Percentiles rank a stretch among this genome's conserved stretches.
Conservation (phyloP, 2,329 filamentous ascomycete species). For the Neofusicoccum cordaticola region DNA sequence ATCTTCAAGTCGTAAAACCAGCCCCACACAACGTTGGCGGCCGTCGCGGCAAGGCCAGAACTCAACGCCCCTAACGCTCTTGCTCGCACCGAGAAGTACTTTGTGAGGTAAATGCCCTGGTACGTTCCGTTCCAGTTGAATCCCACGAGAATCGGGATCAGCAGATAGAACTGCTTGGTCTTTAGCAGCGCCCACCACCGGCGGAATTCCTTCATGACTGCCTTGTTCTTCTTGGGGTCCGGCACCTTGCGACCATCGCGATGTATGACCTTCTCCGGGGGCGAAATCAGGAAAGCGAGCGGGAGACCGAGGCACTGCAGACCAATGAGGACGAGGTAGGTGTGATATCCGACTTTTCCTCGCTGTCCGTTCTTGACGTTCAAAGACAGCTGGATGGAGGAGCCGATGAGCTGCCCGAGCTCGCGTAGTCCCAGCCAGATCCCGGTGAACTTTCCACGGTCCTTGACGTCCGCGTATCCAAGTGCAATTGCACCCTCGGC, state of each 20-base stretch:
- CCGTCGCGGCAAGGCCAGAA: conserved; percentile 46
- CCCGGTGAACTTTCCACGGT: conserved; percentile 34
- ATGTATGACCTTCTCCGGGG: conserved; percentile 46
- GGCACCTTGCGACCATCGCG: conserved; percentile 34
- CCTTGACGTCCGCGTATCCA: conserved; percentile 46
- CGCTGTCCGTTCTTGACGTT: conserved; percentile 44
- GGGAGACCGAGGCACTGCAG: conserved; percentile 48
- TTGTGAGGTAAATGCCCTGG: conserved; percentile 52
- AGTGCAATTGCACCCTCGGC: conserved; percentile 42
- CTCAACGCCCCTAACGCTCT: conserved; percentile 46
- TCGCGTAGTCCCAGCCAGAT: conserved; percentile 56
- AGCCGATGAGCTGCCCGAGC: conserved; percentile 53
- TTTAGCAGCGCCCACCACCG: conserved; percentile 35
- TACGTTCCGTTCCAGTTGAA: conserved; percentile 54
- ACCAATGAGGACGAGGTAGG: conserved; percentile 38
- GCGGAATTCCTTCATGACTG: not conserved
- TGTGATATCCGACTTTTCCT: conserved; percentile 48
- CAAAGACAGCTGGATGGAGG: conserved; percentile 52
- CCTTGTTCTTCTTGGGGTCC: not conserved
- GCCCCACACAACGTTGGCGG: conserved; percentile 50
- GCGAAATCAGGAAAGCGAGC: conserved; percentile 45
- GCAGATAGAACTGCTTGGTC: conserved; percentile 46
- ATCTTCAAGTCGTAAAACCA: conserved; percentile 45
- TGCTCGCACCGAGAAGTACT: conserved; percentile 52
- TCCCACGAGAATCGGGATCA: conserved; percentile 51